These are phyloP conservation scores for Sequoiadendron giganteum DNA, from an alignment of 75 land plant species.

Conservation along the genomic window DNA sequence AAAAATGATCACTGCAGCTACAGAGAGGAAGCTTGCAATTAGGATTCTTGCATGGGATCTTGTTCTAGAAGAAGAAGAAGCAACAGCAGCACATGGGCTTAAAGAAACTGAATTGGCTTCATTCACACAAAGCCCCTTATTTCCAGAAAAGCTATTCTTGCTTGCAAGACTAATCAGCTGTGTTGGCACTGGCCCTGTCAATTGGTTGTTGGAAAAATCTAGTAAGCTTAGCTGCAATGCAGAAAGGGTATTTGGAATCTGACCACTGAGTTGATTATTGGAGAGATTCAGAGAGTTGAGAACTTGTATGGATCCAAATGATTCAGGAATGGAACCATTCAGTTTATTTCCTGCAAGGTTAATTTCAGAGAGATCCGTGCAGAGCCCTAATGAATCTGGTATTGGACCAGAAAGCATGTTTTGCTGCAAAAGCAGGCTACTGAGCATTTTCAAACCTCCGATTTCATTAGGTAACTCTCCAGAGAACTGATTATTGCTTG, in stretches of 20 bases:
- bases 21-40: constrained; percentile 18
- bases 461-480: constrained; percentile 51
- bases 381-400: constrained; percentile 46
- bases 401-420: constrained; percentile 59
- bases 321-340: constrained; percentile 58
- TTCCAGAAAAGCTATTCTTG: constrained; percentile 55
- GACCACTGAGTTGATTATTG: constrained; percentile 58
- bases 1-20: background rate
- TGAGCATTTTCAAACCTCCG: constrained; percentile 34
- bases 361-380: constrained; percentile 29
- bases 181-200: constrained; percentile 64
- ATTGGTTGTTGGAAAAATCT: constrained; percentile 64
- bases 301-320: constrained; percentile 43
- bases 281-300: constrained; percentile 67
- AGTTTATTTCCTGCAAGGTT: constrained; percentile 49
- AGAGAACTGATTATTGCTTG: constrained; percentile 39
- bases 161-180: constrained; percentile 38
- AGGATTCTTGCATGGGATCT: constrained; percentile 16
- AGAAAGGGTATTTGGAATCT: constrained; percentile 59
- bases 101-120: background rate
- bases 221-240: constrained; percentile 44
- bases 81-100: constrained; percentile 18
- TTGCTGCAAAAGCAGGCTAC: constrained; percentile 29
- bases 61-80: constrained; percentile 5
- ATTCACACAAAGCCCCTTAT: constrained; percentile 49